Conservation (phyloP, 768 basidiomycete genomes). For the Collybiopsis luxurians region DNA sequence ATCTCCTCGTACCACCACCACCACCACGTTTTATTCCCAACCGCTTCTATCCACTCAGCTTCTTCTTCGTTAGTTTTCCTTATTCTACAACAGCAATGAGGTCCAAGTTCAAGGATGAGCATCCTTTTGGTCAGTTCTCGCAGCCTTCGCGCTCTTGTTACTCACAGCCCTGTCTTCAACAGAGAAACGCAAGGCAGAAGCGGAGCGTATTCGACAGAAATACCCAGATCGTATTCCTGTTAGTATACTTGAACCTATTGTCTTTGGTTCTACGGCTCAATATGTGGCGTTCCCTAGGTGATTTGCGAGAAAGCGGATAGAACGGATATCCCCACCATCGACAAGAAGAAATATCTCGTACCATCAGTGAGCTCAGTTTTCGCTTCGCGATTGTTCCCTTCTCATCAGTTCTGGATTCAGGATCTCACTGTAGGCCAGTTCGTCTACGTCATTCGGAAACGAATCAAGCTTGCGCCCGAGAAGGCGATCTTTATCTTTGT, state of each 20-base stretch:
- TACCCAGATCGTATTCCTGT: slow-evolving; percentile 98
- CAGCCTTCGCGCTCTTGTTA: slow-evolving; percentile 31
- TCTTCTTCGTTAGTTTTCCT: background rate
- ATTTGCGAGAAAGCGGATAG: slow-evolving; percentile 99
- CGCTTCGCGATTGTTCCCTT: background rate
- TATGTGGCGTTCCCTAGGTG: slow-evolving; percentile 52
- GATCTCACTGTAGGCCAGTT: slow-evolving; percentile 98
- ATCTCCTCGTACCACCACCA: background rate
- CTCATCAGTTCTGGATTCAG: slow-evolving; percentile 34
- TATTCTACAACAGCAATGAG: slow-evolving; percentile 50
- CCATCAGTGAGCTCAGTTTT: slow-evolving; percentile 69
- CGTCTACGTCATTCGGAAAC: slow-evolving; percentile 99
- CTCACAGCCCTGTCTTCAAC: slow-evolving; percentile 13
- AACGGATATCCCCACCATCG: slow-evolving; percentile 98
- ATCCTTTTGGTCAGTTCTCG: slow-evolving; percentile 81
- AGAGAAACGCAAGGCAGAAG: slow-evolving; percentile 99
- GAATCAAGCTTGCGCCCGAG: slow-evolving; percentile 99
- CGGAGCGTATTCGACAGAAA: slow-evolving; percentile 97
- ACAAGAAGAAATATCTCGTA: slow-evolving; percentile 99
- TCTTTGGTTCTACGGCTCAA: background rate
- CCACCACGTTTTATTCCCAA: background rate
- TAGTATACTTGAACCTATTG: slow-evolving; percentile 29
- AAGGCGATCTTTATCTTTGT: slow-evolving; percentile 99
- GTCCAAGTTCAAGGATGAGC: slow-evolving; percentile 98
- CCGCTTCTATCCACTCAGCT: background rate